phyloP scores from a whole-genome alignment of 495 filamentous ascomycete species.

The Penicillium tannophilum region DNA sequence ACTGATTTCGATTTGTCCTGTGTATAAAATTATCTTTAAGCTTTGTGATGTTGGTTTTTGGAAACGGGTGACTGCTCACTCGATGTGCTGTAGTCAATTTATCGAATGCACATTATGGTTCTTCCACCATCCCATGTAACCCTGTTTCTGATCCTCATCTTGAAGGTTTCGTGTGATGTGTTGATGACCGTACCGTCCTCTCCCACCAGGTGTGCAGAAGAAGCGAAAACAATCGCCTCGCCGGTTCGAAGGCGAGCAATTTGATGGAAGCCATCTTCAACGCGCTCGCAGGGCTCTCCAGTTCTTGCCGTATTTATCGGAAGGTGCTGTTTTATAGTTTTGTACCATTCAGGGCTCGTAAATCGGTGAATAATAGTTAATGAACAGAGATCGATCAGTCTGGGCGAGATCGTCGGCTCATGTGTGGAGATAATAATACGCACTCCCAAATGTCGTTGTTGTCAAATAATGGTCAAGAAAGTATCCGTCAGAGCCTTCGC shows the following conservation, averaged over 20 bases:
- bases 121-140: slow-evolving; percentile 13
- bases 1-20: no score
- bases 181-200: neutral
- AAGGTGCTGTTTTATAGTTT: neutral
- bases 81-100: no score
- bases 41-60: no score
- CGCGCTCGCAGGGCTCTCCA: neutral
- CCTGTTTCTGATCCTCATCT: slow-evolving; percentile 6
- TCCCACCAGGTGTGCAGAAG: slow-evolving; percentile 22
- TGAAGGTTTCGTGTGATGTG: slow-evolving; percentile 1
- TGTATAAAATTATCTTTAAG: no score
- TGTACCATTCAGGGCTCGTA: slow-evolving; percentile 65
- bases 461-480: slow-evolving; percentile 64
- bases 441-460: slow-evolving; percentile 68
- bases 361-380: slow-evolving; percentile 77
- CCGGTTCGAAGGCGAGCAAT: slow-evolving; percentile 62
- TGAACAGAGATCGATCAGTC: slow-evolving; percentile 70
- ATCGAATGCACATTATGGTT: slow-evolving; percentile 1
- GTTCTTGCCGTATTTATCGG: neutral
- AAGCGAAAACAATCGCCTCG: slow-evolving; percentile 65
- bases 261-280: slow-evolving; percentile 46
- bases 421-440: slow-evolving; percentile 75
- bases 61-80: no score
- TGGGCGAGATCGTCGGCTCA: slow-evolving; percentile 73
- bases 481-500: slow-evolving; percentile 60